A percentile compares a stretch with the other conserved stretches of the same genome.
Evolutionary conservation across 768 basidiomycete genomes (phyloP).

Genomic region (Naganishia onofrii): DNA sequence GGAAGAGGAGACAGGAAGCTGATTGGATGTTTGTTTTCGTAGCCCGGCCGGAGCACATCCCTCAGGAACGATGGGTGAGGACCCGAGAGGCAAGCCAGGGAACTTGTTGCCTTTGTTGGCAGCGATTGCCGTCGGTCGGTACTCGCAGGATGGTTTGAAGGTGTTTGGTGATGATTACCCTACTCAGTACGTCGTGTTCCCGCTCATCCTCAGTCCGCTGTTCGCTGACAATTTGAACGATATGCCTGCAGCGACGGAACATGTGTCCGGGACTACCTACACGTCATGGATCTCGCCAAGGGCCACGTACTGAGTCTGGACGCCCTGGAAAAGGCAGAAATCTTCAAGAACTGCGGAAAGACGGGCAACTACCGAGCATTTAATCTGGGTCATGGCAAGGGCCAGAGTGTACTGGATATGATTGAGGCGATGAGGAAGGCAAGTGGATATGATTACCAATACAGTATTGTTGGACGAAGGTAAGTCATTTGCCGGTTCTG

Average conservation of each 20-base stretch:
- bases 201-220: constrained; percentile 56
- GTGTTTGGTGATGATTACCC: constrained; percentile 98
- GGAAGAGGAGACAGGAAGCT: not conserved
- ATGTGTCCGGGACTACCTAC: constrained; percentile 78
- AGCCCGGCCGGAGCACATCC: constrained; percentile 98
- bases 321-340: constrained; percentile 59
- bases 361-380: constrained; percentile 77
- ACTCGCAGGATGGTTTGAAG: constrained; percentile 62
- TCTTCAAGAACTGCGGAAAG: constrained; percentile 60
- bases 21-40: constrained; percentile 25
- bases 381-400: constrained; percentile 91
- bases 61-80: constrained; percentile 90
- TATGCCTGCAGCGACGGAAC: constrained; percentile 72
- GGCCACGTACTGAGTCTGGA: constrained; percentile 90
- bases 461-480: constrained; percentile 86
- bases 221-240: constrained; percentile 24
- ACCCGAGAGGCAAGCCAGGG: constrained; percentile 89
- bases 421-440: constrained; percentile 90
- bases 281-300: constrained; percentile 84
- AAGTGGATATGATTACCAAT: constrained; percentile 81
- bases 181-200: constrained; percentile 60
- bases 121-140: constrained; percentile 88
- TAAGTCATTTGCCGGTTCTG: constrained; percentile 53
- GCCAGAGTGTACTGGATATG: constrained; percentile 89
- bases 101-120: constrained; percentile 90